These are phyloP conservation scores for Ocimum tenuiflorum DNA, from an alignment of 257 asterid species.

Conservation along the genomic window DNA sequence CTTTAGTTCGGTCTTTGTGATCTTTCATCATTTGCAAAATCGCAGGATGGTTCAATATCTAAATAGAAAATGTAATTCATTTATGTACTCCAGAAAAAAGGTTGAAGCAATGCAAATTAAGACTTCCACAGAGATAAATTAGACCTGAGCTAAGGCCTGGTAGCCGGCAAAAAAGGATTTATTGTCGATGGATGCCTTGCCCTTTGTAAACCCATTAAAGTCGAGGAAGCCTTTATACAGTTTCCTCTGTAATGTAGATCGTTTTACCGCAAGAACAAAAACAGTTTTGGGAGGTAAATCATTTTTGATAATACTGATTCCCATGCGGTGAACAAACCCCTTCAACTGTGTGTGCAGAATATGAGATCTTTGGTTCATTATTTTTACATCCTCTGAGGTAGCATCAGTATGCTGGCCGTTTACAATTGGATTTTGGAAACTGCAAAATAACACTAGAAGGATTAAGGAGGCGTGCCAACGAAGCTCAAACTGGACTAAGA, in stretches of 20 bases:
- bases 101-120: no score
- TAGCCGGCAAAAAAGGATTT: conserved; percentile 78
- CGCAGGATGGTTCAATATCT: conserved; percentile 99
- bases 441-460: conserved; percentile 26
- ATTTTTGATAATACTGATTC: conserved; percentile 56
- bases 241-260: conserved; percentile 69
- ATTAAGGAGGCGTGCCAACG: conserved; percentile 9
- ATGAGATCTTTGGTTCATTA: conserved; percentile 93
- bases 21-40: conserved; percentile 72
- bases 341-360: conserved; percentile 71
- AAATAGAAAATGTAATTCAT: background rate
- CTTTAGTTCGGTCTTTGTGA: conserved; percentile 46
- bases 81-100: background rate
- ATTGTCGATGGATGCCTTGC: conserved; percentile 51
- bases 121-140: no score
- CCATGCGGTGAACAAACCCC: conserved; percentile 89
- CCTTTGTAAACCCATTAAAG: conserved; percentile 75
- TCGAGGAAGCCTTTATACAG: conserved; percentile 68
- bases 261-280: conserved; percentile 66
- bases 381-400: conserved; percentile 73
- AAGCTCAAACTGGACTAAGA: background rate
- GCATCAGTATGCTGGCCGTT: conserved; percentile 86
- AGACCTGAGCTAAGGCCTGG: conserved; percentile 90
- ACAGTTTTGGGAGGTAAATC: conserved; percentile 86
- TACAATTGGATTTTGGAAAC: conserved; percentile 89